These are phyloP conservation scores for Solanum chacoense DNA, from an alignment of 305 asterid genomes.

Conservation along the genomic window DNA sequence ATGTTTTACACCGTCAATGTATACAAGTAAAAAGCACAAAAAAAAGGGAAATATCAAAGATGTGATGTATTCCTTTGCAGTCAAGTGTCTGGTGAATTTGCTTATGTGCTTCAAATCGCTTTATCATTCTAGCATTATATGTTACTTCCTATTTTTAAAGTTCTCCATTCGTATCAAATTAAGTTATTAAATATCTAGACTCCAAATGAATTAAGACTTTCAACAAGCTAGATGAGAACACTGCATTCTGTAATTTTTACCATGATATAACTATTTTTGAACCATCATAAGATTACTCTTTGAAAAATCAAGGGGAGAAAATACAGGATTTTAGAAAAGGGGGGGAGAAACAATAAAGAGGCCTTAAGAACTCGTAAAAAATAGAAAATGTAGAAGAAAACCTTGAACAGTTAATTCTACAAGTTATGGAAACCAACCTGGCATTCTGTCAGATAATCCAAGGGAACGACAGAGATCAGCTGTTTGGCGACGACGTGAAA, in stretches of 20 bases:
- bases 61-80: background rate
- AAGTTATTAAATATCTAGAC: background rate
- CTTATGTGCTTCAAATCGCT: background rate
- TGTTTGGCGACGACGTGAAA: slow-evolving; percentile 94
- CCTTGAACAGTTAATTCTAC: background rate
- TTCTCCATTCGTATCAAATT: background rate
- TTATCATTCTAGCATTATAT: background rate
- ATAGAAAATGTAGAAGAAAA: background rate
- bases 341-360: background rate
- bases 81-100: background rate
- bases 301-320: background rate
- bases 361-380: background rate
- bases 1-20: background rate
- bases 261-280: background rate
- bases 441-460: slow-evolving; percentile 91
- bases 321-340: background rate
- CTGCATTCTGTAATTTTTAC: background rate
- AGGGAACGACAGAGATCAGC: slow-evolving; percentile 95
- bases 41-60: background rate
- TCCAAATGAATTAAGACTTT: background rate
- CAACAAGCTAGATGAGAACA: background rate
- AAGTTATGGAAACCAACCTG: slow-evolving; percentile 47
- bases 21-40: background rate
- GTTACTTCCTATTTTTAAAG: background rate
- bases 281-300: background rate